Evolutionary conservation across 208 protist species (phyloP), one percentile per base, ranked within the genome.

Genomic region (Trypanosoma congolense): DNA sequence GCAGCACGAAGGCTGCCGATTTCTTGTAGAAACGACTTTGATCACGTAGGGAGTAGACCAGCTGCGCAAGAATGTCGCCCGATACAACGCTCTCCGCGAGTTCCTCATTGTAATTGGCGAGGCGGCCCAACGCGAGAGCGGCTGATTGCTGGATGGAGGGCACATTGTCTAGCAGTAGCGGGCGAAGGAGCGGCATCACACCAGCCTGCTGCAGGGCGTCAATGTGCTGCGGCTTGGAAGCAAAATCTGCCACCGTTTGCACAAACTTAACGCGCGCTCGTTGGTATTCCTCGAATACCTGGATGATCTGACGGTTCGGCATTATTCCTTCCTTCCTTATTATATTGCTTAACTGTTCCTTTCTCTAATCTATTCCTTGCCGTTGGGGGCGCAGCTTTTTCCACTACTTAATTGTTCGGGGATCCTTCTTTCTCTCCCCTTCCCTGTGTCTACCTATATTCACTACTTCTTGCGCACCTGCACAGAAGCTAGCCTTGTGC

Each of bases 21-120:
- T 98, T 99, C 69, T 99, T 98, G 83, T 98, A 98, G 65, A 97
- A 98, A 19, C 93, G 80, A 72, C 98, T 99, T 62, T 99, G 93
- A 50, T 98, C 94, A 18, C 80, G 69, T 5, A 99, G 87, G 0
- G 96, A 98, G 70, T 97, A 97, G 2, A 99, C 97, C 26, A 99
- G 73, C 80, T 99, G 96, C 19, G 96, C 96, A 3, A 99, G 77
- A 49, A 99, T 97, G 46, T 98, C 97, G 26, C 92, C 93, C 14
- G 90, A 85, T 2, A 99, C 97, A 6, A 99, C 93, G 42, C 90
- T 92, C 72, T 98, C 96, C 1, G 98, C 97, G 19, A 99, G 88
- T 70, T 98, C 93, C 61, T 98, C 96, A 62, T 82, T 97, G 73
- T 97, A 97, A 70, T 98, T 98, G 10, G 98, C 98, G 31, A 99